Evolutionary conservation across 2,329 filamentous ascomycete genomes (phyloP).

Genomic region (Ascochyta koolunga): DNA sequence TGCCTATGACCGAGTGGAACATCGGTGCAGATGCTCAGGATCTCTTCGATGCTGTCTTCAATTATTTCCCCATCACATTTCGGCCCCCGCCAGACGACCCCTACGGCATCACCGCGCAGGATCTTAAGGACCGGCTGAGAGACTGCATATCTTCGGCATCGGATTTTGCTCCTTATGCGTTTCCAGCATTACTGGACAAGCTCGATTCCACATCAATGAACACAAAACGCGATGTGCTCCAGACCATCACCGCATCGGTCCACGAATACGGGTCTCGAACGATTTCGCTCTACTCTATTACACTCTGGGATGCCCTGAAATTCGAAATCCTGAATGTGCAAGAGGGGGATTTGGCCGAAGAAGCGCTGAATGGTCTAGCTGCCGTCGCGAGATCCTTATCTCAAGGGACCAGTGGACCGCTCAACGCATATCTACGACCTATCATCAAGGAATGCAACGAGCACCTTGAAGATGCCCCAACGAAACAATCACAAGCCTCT

Average conservation of each 20-base stretch:
- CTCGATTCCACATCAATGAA: constrained; percentile 72
- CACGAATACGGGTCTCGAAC: constrained; percentile 64
- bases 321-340: constrained; percentile 72
- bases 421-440: constrained; percentile 62
- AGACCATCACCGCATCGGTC: constrained; percentile 66
- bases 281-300: constrained; percentile 67
- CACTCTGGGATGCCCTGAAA: constrained; percentile 71
- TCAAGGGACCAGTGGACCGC: constrained; percentile 53
- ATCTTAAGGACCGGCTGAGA: constrained; percentile 68
- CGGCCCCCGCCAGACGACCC: constrained; percentile 72
- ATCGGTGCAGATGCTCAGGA: constrained; percentile 62
- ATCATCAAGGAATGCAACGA: constrained; percentile 72
- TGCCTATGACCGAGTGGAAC: constrained; percentile 72
- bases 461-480: constrained; percentile 70
- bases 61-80: constrained; percentile 76
- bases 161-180: constrained; percentile 69
- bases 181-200: constrained; percentile 71
- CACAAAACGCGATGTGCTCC: constrained; percentile 72
- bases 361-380: constrained; percentile 62
- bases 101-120: constrained; percentile 71
- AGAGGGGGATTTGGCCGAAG: constrained; percentile 68
- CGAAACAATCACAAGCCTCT: constrained; percentile 70
- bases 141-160: constrained; percentile 68
- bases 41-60: constrained; percentile 72
- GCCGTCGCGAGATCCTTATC: constrained; percentile 63